Evolutionary conservation across 208 protist genomes (phyloP), one percentile per base, ranked within the genome.

Genomic region (Novymonas esmeraldas): DNA sequence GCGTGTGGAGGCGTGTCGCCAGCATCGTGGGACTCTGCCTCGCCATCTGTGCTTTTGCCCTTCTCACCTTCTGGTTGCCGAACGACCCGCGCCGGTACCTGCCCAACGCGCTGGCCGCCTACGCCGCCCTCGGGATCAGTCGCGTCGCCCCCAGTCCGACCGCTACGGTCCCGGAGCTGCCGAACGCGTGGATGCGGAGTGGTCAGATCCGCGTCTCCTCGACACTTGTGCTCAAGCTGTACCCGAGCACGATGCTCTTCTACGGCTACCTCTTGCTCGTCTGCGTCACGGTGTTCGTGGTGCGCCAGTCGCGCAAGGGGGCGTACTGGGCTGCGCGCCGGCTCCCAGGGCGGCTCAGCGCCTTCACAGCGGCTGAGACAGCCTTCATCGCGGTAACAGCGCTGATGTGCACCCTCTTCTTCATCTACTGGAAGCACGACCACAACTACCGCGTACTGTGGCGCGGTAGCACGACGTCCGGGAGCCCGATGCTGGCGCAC

Each of bases 241-340:
- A 74, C 56, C 85, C 85, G 20, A 73, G 77, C 61, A 92, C 86
- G 57, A 38, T 88, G 6, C 79, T 92, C 64, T 88, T 89, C 55
- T 92, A 79, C 52, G 56, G 33, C 14, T 92, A 82, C 48, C 46
- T 87, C 18, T 29, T 83, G 5, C 3, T 71, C 6, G 20, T 73
- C 20, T 33, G 77, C 13, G 42, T 84, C 5, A 44, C 60, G 1
- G 51, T 64, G 41, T 75, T 64, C n/a, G 52, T 74, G 20, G 33
- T 87, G 59, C 73, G 77, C 34, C 64, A 55, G 51, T 69, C 63
- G 31, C 63, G 24, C 38, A 57, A n/a, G 48, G 64, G 67, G 11
- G 24, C 45, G 31, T 65, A 62, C 61, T 76, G 63, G 64, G 34
- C 68, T 26, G 57, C 65, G 45, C 60, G 59, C 26, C 78, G 73